phyloP scores from a whole-genome alignment of 495 filamentous ascomycete genomes.

The Penicillium desertorum region DNA sequence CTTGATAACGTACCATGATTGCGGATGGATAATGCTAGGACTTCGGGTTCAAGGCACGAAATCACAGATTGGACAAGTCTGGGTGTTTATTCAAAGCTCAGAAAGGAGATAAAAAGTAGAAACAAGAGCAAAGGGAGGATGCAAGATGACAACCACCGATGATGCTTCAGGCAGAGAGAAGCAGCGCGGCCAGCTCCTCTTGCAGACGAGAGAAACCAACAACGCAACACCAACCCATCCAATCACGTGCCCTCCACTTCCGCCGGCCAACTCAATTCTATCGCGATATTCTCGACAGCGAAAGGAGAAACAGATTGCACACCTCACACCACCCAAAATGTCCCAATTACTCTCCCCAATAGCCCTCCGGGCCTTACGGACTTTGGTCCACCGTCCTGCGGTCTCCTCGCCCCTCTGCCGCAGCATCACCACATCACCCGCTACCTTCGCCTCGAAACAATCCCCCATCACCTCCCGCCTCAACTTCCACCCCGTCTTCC shows the following conservation, averaged over 20 bases:
- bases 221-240: slow-evolving; percentile 15
- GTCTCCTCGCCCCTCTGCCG: slow-evolving; percentile 22
- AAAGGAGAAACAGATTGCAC: neutral
- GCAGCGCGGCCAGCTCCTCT: slow-evolving; percentile 43
- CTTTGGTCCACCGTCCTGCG: slow-evolving; percentile 36
- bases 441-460: slow-evolving; percentile 17
- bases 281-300: slow-evolving; percentile 15
- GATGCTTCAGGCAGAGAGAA: slow-evolving; percentile 35
- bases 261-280: slow-evolving; percentile 11
- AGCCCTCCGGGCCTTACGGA: slow-evolving; percentile 42
- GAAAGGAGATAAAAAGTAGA: slow-evolving; percentile 12
- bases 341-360: slow-evolving; percentile 39
- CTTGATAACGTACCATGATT: slow-evolving; percentile 41
- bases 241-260: slow-evolving; percentile 29
- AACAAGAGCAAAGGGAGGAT: slow-evolving; percentile 17
- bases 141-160: slow-evolving; percentile 21
- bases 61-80: neutral
- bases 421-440: slow-evolving; percentile 22
- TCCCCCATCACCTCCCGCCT: slow-evolving; percentile 25
- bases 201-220: slow-evolving; percentile 26
- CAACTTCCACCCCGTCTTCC: slow-evolving; percentile 41
- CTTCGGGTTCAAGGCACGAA: neutral
- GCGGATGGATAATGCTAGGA: slow-evolving; percentile 9
- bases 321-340: slow-evolving; percentile 25
- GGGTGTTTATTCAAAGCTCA: slow-evolving; percentile 3